Conservation (phyloP, 768 basidiomycete genomes). For the Boletus subcaerulescens region DNA sequence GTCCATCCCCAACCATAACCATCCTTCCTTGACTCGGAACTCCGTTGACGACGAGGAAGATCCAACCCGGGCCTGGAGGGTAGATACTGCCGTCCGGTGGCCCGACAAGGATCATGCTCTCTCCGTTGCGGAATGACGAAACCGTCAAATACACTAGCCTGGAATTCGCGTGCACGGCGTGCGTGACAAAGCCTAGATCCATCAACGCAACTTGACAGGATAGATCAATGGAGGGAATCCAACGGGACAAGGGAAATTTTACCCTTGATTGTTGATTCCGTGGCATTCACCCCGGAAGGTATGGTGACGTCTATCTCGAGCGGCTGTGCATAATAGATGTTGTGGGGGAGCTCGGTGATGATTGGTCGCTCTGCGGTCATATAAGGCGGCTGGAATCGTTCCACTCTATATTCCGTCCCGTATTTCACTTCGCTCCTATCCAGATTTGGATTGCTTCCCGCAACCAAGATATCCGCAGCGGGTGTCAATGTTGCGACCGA, state of each 20-base stretch:
- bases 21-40: slow-evolving; percentile 61
- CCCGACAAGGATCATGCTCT: slow-evolving; percentile 53
- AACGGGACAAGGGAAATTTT: slow-evolving; percentile 6
- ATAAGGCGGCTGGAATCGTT: slow-evolving; percentile 84
- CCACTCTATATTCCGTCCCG: slow-evolving; percentile 86
- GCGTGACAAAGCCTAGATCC: slow-evolving; percentile 82
- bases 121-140: slow-evolving; percentile 39
- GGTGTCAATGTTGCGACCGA: slow-evolving; percentile 82
- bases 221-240: slow-evolving; percentile 2
- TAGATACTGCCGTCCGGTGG: slow-evolving; percentile 66
- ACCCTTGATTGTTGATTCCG: slow-evolving; percentile 51
- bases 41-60: slow-evolving; percentile 65
- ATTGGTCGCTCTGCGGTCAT: slow-evolving; percentile 59
- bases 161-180: slow-evolving; percentile 71
- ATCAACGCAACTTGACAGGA: slow-evolving; percentile 58
- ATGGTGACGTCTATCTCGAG: slow-evolving; percentile 44
- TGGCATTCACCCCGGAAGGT: slow-evolving; percentile 35
- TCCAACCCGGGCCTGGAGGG: slow-evolving; percentile 79
- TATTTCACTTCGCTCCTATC: slow-evolving; percentile 71
- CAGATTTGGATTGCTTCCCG: slow-evolving; percentile 82
- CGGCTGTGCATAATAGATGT: slow-evolving; percentile 44
- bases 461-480: slow-evolving; percentile 67
- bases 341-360: slow-evolving; percentile 35
- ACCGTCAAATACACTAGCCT: slow-evolving; percentile 67
- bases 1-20: slow-evolving; percentile 68